These are phyloP conservation scores for Apiotrichum sp. DNA, from an alignment of 1,284 basidiomycete species.

Conservation along the genomic window DNA sequence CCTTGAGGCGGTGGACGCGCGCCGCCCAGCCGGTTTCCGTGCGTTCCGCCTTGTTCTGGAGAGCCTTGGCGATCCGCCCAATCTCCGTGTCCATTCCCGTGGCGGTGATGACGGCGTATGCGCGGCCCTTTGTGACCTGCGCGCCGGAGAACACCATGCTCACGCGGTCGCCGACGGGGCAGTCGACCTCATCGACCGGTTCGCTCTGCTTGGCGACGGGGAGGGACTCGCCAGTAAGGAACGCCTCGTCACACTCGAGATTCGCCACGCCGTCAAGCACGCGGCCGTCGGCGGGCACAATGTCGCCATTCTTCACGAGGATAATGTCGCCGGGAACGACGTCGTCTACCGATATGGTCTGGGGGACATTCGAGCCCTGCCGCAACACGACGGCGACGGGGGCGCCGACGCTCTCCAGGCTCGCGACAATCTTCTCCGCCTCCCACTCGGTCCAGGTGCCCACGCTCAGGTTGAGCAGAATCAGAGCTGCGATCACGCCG, in stretches of 20 bases:
- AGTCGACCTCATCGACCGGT: conserved; percentile 44
- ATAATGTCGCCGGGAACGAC: conserved; percentile 62
- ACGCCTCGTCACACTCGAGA: conserved; percentile 59
- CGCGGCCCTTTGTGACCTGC: conserved; percentile 61
- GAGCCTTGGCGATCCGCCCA: conserved; percentile 55
- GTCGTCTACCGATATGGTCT: conserved; percentile 54
- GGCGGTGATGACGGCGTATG: conserved; percentile 54
- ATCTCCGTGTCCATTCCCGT: conserved; percentile 65
- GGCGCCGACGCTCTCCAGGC: conserved; percentile 49
- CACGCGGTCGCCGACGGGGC: conserved; percentile 52
- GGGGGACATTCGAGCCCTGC: conserved; percentile 31
- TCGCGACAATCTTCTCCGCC: conserved; percentile 50
- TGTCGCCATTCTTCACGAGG: conserved; percentile 55
- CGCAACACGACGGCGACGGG: conserved; percentile 60
- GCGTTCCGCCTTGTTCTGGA: conserved; percentile 44
- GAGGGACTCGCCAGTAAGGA: conserved; percentile 65
- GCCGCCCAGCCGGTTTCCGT: conserved; percentile 40
- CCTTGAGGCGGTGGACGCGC: conserved; percentile 43
- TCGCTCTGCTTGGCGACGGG: conserved; percentile 58
- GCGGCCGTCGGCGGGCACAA: conserved; percentile 57
- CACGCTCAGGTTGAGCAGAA: conserved; percentile 53
- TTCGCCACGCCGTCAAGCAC: conserved; percentile 49
- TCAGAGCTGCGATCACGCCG: conserved; percentile 60
- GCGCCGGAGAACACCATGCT: conserved; percentile 54
- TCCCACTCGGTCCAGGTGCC: conserved; percentile 48